Percentiles rank a stretch among this genome's conserved stretches.
Evolutionary conservation across 228 moss, liverwort and hornwort genomes (phyloP).

Genomic region (Sphagnum fallax): DNA sequence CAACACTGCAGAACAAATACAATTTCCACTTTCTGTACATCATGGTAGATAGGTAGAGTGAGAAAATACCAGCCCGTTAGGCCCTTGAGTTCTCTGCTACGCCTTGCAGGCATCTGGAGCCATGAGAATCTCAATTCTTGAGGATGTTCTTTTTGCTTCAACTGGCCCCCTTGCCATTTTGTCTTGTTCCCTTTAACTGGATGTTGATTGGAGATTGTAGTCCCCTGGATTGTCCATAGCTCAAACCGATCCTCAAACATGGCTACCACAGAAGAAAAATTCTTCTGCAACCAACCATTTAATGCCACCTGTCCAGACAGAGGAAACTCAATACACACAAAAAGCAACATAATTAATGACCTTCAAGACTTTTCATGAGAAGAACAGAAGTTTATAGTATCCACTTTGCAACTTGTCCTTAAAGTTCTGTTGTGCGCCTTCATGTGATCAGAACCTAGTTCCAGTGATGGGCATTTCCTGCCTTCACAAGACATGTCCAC

Average conservation of each 20-base stretch:
- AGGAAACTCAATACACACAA: background rate
- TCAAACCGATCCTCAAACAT: conserved; percentile 98
- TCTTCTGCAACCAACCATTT: conserved; percentile 73
- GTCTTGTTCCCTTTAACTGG: conserved; percentile 5
- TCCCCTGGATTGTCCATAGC: conserved; percentile 62
- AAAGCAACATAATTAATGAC: background rate
- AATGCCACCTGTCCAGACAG: conserved; percentile 60
- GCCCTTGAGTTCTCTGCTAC: conserved; percentile 77
- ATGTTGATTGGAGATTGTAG: conserved; percentile 5
- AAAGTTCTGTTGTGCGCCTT: background rate
- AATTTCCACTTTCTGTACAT: background rate
- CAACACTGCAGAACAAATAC: background rate
- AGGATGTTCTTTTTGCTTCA: conserved; percentile 12
- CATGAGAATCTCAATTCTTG: conserved; percentile 43
- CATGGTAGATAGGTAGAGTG: background rate
- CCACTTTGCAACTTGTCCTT: background rate
- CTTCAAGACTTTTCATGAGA: background rate
- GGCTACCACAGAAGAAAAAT: conserved; percentile 72
- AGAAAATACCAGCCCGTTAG: conserved; percentile 73
- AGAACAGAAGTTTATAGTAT: background rate
- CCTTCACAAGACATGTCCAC: background rate
- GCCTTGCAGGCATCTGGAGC: conserved; percentile 66
- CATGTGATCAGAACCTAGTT: too few relatives aligned
- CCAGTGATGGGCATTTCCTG: background rate
- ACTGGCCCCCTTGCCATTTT: conserved; percentile 13